These are phyloP conservation scores for Eudorina sp. DNA, from an alignment of 139 green algal species.

Conservation along the genomic window DNA sequence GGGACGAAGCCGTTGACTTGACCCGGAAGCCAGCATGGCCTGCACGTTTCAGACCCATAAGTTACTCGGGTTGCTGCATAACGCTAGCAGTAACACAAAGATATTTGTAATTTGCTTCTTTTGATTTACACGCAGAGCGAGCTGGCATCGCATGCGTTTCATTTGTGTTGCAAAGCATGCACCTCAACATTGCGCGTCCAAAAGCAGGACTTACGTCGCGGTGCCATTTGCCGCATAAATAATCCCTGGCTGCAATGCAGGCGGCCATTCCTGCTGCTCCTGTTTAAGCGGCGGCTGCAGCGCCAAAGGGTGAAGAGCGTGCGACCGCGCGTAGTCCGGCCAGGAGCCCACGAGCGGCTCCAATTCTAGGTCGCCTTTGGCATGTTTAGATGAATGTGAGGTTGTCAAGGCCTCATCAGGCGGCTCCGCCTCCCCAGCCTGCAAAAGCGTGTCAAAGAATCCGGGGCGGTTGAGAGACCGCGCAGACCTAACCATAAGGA, in stretches of 20 bases:
- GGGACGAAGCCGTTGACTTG: conserved; percentile 33
- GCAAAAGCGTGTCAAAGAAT: neutral
- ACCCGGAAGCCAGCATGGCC: conserved; percentile 22
- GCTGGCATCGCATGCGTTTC: too few species aligned
- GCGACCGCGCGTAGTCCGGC: conserved; percentile 14
- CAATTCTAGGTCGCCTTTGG: neutral
- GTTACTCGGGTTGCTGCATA: too few species aligned
- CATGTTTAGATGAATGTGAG: neutral
- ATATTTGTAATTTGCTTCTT: too few species aligned
- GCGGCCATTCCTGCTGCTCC: conserved; percentile 25
- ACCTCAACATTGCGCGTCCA: too few species aligned
- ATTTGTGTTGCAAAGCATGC: too few species aligned
- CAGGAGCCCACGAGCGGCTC: neutral
- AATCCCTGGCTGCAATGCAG: neutral
- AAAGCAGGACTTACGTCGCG: neutral
- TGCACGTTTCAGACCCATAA: too few species aligned
- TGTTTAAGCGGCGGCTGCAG: conserved; percentile 12
- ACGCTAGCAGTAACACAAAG: neutral
- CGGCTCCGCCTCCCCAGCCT: conserved; percentile 17
- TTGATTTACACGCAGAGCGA: too few species aligned
- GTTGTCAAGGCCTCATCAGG: neutral
- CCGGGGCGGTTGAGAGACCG: neutral
- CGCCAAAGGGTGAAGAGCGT: neutral
- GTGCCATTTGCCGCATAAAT: neutral
- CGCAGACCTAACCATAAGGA: neutral